Base-by-base conservation (phyloP, 305 asterid species). In the Vinca major region DNA sequence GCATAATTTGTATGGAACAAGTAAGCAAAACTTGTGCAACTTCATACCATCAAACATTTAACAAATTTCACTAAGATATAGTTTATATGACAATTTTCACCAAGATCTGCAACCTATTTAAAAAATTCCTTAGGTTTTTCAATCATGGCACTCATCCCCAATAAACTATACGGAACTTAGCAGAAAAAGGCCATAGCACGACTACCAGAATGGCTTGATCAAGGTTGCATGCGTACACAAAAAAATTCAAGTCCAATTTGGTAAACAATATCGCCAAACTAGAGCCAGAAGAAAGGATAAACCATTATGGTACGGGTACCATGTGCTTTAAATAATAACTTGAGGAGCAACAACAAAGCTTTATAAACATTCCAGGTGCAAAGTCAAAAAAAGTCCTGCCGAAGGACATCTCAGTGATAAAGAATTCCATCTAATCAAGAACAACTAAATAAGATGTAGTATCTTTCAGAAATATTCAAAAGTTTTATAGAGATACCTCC, bases 401-500 rank as follows among this genome's bases (percentile, higher is more conserved):
- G 43, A 48, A 37, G 36, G 45, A n/a, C 4, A 49, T 14, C 65
- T 7, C n/a, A 26, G 45, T 13, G 57, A 47, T 14, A 49, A 20
- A 40, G 4, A 45, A 67, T 33, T 54, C 58, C 4, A 73, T 39
- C 65, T 49, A 12, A 62, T 33, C 54, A 36, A 67, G 4, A 62
- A 60, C 16, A 50, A 37, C 10, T 26, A 26, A 26, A 4, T 0
- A 3, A 5, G 67, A 37, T 37, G 1, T 47, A 73, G 33, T 43
- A 70, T 45, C 41, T 65, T 52, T 47, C 62, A 52, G 73, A 71
- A 40, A 67, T 6, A 71, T 63, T 52, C 45, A 60, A 58, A 37
- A 41, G 47, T 39, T 45, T 71, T 19, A 77, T 65, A 62, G 66
- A 39, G 43, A 71, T 84, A 92, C 98, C 98, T 90, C 95, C 94